Evolutionary conservation across 805 yeast species (phyloP).

Genomic region (Kodamaea nitidulidarum): DNA sequence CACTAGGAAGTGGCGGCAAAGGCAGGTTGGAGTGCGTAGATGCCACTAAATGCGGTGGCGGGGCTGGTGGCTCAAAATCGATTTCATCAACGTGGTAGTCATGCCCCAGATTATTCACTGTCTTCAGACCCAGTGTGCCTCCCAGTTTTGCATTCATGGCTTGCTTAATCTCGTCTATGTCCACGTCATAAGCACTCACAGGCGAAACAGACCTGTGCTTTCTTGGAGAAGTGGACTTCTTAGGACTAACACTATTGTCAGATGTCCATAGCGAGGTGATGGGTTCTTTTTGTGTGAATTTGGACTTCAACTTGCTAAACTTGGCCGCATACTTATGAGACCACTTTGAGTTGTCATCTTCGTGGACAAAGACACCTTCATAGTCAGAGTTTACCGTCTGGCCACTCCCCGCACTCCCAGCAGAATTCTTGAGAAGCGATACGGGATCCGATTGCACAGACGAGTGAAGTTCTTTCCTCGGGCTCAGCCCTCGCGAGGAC

Average conservation of each 20-base stretch:
- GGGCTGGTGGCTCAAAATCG: constrained; percentile 18
- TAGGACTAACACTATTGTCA: constrained; percentile 7
- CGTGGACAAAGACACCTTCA: constrained; percentile 12
- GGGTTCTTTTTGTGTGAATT: constrained; percentile 34
- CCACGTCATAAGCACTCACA: constrained; percentile 17
- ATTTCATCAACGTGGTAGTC: constrained; percentile 12
- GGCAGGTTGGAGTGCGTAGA: constrained; percentile 1
- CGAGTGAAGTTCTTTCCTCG: background rate
- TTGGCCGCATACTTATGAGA: constrained; percentile 23
- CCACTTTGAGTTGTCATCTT: constrained; percentile 13
- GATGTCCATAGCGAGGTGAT: constrained; percentile 23
- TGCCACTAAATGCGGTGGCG: constrained; percentile 20
- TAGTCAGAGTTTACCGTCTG: constrained; percentile 8
- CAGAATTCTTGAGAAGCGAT: constrained; percentile 4
- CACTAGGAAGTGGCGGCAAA: constrained; percentile 1
- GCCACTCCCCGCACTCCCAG: background rate
- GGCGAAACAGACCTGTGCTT: constrained; percentile 17
- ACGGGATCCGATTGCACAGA: constrained; percentile 7
- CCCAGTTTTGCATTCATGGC: constrained; percentile 4
- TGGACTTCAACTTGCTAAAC: constrained; percentile 29
- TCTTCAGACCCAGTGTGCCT: no score
- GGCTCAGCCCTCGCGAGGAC: background rate
- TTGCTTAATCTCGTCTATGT: constrained; percentile 7
- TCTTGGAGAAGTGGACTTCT: background rate
- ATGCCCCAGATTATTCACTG: constrained; percentile 1